A percentile compares a stretch with the other conserved stretches of the same genome.
Evolutionary conservation across 805 yeast genomes (phyloP).

Genomic region (Tetrapisispora arboricola): DNA sequence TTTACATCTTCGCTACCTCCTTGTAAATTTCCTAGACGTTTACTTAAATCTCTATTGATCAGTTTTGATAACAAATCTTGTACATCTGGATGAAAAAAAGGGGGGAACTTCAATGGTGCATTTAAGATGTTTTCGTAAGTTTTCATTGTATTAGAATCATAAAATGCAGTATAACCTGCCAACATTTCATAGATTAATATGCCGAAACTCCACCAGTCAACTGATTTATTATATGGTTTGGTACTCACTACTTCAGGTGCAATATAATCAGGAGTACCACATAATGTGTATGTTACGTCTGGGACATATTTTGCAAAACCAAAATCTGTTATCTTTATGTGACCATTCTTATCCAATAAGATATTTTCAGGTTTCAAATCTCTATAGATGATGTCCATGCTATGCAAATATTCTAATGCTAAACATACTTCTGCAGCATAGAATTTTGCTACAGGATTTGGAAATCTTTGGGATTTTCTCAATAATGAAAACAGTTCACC

Average conservation of each 20-base stretch:
- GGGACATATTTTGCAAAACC: conserved; percentile 89
- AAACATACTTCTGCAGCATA: conserved; percentile 83
- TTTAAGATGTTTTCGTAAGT: conserved; percentile 83
- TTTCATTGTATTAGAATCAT: conserved; percentile 84
- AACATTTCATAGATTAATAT: conserved; percentile 86
- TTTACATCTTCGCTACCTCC: conserved; percentile 79
- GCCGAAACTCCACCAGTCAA: conserved; percentile 97
- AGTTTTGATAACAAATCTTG: conserved; percentile 59
- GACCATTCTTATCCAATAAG: conserved; percentile 74
- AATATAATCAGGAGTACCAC: conserved; percentile 92
- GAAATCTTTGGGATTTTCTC: conserved; percentile 80
- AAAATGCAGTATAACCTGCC: conserved; percentile 90
- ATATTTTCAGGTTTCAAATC: conserved; percentile 90
- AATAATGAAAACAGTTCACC: conserved; percentile 81
- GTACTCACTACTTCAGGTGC: conserved; percentile 94
- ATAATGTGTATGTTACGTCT: conserved; percentile 82
- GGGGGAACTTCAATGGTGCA: conserved; percentile 68
- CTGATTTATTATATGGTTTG: conserved; percentile 86
- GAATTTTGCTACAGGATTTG: conserved; percentile 93
- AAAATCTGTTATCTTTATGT: conserved; percentile 81
- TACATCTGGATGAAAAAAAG: conserved; percentile 66
- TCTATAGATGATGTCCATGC: conserved; percentile 74
- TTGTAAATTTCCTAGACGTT: conserved; percentile 74
- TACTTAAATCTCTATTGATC: conserved; percentile 72
- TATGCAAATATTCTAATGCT: conserved; percentile 78